phyloP scores from a whole-genome alignment of 176 grass and related monocot genomes.

The Thinopyrum elongatum region DNA sequence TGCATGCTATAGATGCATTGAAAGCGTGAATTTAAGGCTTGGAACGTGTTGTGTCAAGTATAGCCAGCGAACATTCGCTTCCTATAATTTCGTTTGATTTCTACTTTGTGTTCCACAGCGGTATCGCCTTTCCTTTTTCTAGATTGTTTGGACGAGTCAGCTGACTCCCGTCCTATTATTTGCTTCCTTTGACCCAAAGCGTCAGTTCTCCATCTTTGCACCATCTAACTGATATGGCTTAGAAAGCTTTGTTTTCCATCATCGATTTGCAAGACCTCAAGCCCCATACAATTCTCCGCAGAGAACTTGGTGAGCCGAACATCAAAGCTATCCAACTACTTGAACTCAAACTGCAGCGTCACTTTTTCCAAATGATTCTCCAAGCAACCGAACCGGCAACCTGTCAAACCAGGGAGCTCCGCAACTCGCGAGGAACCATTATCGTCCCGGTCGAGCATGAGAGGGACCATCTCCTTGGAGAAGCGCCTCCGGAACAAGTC shows the following conservation, averaged over 20 bases:
- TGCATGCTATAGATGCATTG: too few relatives aligned
- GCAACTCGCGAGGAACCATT: neutral
- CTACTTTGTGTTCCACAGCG: neutral
- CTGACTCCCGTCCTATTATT: neutral
- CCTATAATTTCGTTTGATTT: neutral
- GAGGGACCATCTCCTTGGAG: neutral
- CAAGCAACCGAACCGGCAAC: neutral
- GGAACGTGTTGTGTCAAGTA: too few relatives aligned
- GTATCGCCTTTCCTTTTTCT: neutral
- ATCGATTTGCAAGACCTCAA: neutral
- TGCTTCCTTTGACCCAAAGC: neutral
- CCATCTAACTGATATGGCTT: neutral
- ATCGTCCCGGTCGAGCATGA: neutral
- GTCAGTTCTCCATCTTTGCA: neutral
- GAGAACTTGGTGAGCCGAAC: neutral
- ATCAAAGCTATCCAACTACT: neutral
- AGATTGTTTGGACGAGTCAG: neutral
- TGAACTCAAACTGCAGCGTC: neutral
- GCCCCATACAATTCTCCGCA: neutral
- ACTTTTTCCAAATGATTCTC: neutral
- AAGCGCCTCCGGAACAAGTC: neutral
- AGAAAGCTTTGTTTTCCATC: neutral
- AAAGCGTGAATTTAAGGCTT: too few relatives aligned
- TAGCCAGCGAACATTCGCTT: too few relatives aligned
- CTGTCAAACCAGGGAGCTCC: neutral